Base-by-base conservation (phyloP, 352 stramenopile species). In the Blastocystis hominis region DNA sequence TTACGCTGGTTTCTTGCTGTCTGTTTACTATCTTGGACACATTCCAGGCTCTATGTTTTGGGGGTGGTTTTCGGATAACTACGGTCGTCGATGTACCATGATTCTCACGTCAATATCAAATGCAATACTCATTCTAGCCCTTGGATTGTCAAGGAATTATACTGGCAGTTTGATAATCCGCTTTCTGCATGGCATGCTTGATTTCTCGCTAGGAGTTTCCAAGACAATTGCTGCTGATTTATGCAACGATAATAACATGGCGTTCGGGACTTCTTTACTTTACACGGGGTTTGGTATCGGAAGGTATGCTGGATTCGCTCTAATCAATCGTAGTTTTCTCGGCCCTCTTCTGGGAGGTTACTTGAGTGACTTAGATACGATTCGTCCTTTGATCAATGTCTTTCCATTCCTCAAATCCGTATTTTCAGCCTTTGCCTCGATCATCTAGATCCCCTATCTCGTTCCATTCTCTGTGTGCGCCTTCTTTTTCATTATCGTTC, bases 41-140 rank as follows among this genome's bases (percentile, higher is more conserved):
- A 75, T 87, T n/a, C 77, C 77, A 9, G 77, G 77, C 2, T 78
- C 62, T 15, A 56, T 87, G 13, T 77, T 87, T 15, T 87, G 77
- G 77, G 77, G 77, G 53, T 87, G 77, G 77, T 87, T 61, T 77
- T 59, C 77, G 20, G 77, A 87, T 77, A 50, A 9, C 44, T 77
- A 68, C 34, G 77, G 77, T 53, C 77, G 77, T 40, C 56, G 77
- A 56, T 55, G 36, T 9, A 30, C 54, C 20, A 59, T 61, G 46
- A 78, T 87, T 75, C 5, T 75, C 13, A 59, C 20, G 38, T 42
- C 66, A 2, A 87, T 77, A 77, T 38, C 9, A 36, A 84, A 84
- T 64, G 34, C 75, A 17, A 3, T 87, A 4, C 44, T 30, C 56
- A 72, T 87, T 3, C 30, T 78, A 36, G 13, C 53, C 2, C 36